A percentile compares a stretch with the other conserved stretches of the same genome.
Evolutionary conservation across 768 basidiomycete genomes (phyloP).

Genomic region (Roridomyces roridus): DNA sequence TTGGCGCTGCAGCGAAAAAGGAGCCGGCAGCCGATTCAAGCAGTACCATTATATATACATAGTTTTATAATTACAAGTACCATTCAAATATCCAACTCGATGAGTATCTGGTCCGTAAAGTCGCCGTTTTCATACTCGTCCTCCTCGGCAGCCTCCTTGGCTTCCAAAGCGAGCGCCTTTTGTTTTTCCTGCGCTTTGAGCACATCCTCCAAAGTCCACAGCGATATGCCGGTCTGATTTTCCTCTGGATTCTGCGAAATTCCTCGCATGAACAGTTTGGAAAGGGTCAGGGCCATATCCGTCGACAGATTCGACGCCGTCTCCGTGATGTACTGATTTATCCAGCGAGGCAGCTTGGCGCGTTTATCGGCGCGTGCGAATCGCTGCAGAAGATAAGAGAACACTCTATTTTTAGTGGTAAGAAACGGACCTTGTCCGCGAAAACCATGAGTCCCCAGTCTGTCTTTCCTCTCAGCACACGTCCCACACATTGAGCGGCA

Average conservation of each 20-base stretch:
- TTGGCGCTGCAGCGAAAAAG: too few relatives aligned
- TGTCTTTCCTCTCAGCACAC: constrained; percentile 96
- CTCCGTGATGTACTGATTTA: constrained; percentile 99
- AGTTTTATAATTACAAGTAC: not conserved
- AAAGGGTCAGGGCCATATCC: constrained; percentile 94
- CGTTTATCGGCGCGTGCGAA: constrained; percentile 93
- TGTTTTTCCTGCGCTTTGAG: constrained; percentile 86
- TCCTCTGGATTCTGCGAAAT: constrained; percentile 98
- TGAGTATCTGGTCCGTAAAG: constrained; percentile 65
- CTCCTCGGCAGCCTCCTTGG: constrained; percentile 48
- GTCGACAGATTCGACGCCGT: constrained; percentile 96
- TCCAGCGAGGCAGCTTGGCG: constrained; percentile 97
- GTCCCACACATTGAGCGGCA: constrained; percentile 98
- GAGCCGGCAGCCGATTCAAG: too few relatives aligned
- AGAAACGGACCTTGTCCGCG: constrained; percentile 86
- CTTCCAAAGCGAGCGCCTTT: constrained; percentile 62
- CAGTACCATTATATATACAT: too few relatives aligned
- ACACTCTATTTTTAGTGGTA: not conserved
- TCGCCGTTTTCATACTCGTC: constrained; percentile 76
- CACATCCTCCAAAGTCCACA: constrained; percentile 95
- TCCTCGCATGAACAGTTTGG: constrained; percentile 96
- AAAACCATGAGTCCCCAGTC: constrained; percentile 99
- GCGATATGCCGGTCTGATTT: constrained; percentile 90
- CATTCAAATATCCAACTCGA: constrained; percentile 53
- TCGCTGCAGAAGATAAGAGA: constrained; percentile 53